Percentiles rank a stretch among this genome's conserved stretches.
Evolutionary conservation across 768 basidiomycete genomes (phyloP).

Genomic region (Hericium erinaceus): DNA sequence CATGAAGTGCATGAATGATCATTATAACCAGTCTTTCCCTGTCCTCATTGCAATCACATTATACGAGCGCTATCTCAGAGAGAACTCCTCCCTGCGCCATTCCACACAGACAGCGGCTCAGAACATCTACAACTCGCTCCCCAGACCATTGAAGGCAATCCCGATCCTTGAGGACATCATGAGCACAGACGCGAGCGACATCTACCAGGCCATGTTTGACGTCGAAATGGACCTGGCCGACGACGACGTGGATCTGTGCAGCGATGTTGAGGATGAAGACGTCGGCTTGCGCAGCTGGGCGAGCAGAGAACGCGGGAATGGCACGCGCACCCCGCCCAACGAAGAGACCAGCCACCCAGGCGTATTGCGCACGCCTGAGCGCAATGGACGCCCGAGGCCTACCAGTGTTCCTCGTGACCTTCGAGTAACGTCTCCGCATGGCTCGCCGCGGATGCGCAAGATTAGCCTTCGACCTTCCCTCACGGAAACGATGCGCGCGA

Average conservation of each 20-base stretch:
- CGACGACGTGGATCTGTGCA: constrained; percentile 31
- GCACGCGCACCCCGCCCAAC: not conserved
- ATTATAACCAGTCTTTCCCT: constrained; percentile 51
- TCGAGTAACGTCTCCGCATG: constrained; percentile 9
- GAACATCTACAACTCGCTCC: constrained; percentile 52
- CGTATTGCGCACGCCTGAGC: constrained; percentile 1
- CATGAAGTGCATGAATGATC: not conserved
- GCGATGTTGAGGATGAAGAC: constrained; percentile 34
- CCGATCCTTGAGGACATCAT: constrained; percentile 69
- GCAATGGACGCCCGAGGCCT: constrained; percentile 4
- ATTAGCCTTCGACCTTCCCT: constrained; percentile 19
- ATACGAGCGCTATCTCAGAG: constrained; percentile 67
- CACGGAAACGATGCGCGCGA: constrained; percentile 10
- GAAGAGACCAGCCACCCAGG: not conserved
- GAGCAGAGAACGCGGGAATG: constrained; percentile 6
- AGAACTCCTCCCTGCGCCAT: constrained; percentile 41
- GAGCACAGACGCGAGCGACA: constrained; percentile 54
- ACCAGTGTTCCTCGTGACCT: constrained; percentile 17
- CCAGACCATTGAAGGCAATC: constrained; percentile 63
- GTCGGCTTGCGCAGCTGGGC: constrained; percentile 14
- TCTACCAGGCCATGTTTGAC: constrained; percentile 77
- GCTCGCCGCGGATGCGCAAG: constrained; percentile 17
- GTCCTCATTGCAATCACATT: constrained; percentile 64
- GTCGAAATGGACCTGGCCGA: constrained; percentile 40
- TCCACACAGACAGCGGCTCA: constrained; percentile 44